Evolutionary conservation across 2,329 filamentous ascomycete species (phyloP).

Genomic region (Claviceps pazoutovae): DNA sequence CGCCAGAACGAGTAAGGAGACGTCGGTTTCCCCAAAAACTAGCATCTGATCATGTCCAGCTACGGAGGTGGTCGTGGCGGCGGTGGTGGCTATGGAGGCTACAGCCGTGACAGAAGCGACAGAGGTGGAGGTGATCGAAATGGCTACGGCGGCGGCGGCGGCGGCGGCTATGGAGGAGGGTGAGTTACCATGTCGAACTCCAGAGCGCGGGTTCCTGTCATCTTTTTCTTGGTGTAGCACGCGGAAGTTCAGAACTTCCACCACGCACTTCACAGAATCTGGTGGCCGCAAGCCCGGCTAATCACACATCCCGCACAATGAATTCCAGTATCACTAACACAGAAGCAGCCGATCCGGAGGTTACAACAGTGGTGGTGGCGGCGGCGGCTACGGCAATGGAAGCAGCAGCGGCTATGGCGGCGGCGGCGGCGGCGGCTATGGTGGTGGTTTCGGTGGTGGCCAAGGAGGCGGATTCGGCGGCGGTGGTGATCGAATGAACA

Average conservation of each 20-base stretch:
- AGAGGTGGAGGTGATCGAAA: constrained; percentile 36
- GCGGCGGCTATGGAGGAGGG: constrained; percentile 22
- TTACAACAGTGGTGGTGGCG: constrained; percentile 16
- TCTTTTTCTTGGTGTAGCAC: neutral
- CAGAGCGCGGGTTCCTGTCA: neutral
- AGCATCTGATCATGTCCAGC: constrained; percentile 29
- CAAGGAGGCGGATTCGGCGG: constrained; percentile 43
- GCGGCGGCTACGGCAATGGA: constrained; percentile 12
- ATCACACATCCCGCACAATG: neutral
- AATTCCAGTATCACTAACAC: constrained; percentile 20
- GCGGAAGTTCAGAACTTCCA: neutral
- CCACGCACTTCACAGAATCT: no score
- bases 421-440: constrained; percentile 14
- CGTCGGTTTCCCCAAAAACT: neutral
- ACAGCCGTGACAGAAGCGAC: constrained; percentile 28
- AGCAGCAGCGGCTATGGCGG: constrained; percentile 18
- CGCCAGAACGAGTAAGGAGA: neutral
- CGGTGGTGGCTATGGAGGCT: constrained; percentile 18
- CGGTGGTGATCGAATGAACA: constrained; percentile 89
- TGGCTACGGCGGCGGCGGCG: constrained; percentile 22
- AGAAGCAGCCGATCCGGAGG: constrained; percentile 28
- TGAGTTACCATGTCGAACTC: constrained; percentile 14
- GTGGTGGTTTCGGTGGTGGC: constrained; percentile 21
- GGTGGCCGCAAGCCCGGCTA: neutral
- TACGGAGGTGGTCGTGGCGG: constrained; percentile 24